Percentiles rank a stretch among this genome's conserved stretches.
Conservation (phyloP, 2,329 filamentous ascomycete species). For the Gnomoniopsis sp. region DNA sequence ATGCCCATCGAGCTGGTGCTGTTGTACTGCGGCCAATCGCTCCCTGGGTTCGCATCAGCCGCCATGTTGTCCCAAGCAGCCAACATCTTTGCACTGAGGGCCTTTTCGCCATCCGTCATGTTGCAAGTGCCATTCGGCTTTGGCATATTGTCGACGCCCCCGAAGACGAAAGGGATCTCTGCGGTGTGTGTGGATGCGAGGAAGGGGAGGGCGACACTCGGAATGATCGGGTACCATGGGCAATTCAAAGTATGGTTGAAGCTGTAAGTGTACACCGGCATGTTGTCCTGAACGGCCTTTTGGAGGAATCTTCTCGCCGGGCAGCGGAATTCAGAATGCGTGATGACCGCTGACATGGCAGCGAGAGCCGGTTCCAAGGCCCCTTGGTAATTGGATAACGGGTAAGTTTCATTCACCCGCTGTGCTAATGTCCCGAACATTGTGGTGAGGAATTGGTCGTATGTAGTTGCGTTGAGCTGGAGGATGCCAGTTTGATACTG, state of each 20-base stretch:
- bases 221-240: slow-evolving; percentile 20
- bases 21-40: slow-evolving; percentile 9
- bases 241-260: slow-evolving; percentile 25
- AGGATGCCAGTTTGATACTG: slow-evolving; percentile 16
- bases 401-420: slow-evolving; percentile 10
- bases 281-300: slow-evolving; percentile 14
- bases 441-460: slow-evolving; percentile 23
- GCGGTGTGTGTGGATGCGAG: slow-evolving; percentile 26
- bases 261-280: slow-evolving; percentile 24
- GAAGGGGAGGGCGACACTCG: slow-evolving; percentile 7
- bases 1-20: neutral
- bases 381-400: slow-evolving; percentile 17
- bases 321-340: slow-evolving; percentile 22
- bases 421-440: slow-evolving; percentile 7
- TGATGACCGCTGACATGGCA: slow-evolving; percentile 20
- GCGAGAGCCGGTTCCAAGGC: slow-evolving; percentile 6
- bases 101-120: slow-evolving; percentile 20
- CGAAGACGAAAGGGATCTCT: slow-evolving; percentile 30
- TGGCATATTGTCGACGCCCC: slow-evolving; percentile 21
- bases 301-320: slow-evolving; percentile 19
- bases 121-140: slow-evolving; percentile 24
- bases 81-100: slow-evolving; percentile 21
- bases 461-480: slow-evolving; percentile 20
- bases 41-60: slow-evolving; percentile 19
- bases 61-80: slow-evolving; percentile 27